A percentile compares a stretch with the other conserved stretches of the same genome.
Evolutionary conservation across 2,329 filamentous ascomycete species (phyloP).

Genomic region (Venturiaceae sp.): DNA sequence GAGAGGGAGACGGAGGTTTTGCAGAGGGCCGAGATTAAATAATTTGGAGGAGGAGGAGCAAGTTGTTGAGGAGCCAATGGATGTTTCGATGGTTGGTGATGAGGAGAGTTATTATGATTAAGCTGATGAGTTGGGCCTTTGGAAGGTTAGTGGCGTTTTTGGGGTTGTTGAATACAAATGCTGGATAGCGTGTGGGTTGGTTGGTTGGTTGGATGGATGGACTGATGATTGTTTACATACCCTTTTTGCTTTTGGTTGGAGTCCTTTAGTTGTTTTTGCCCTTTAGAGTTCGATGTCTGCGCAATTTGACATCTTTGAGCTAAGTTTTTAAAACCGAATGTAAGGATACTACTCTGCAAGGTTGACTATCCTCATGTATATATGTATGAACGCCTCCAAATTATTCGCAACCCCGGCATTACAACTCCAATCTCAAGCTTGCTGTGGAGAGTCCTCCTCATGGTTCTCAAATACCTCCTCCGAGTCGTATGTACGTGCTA

Average conservation of each 20-base stretch:
- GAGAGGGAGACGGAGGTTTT: constrained; percentile 48
- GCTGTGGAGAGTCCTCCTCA: too few species aligned
- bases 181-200: background rate
- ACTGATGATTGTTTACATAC: background rate
- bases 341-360: too few species aligned
- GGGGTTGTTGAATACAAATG: background rate
- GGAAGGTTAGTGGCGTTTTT: background rate
- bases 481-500: too few species aligned
- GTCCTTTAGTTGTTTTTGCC: background rate
- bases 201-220: background rate
- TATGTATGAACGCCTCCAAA: too few species aligned
- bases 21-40: constrained; percentile 26
- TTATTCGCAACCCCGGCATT: too few species aligned
- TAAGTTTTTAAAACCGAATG: too few species aligned
- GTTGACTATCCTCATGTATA: too few species aligned
- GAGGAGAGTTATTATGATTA: background rate
- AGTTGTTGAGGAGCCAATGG: background rate
- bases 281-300: background rate
- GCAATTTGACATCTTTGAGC: too few species aligned
- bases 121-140: background rate
- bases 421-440: too few species aligned
- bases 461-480: too few species aligned
- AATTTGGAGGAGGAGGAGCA: constrained; percentile 16
- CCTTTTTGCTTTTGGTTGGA: background rate
- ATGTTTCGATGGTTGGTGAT: background rate